Evolutionary conservation across 2,329 filamentous ascomycete genomes (phyloP), one percentile per base, ranked within the genome.

Genomic region (Lasiodiplodia sp.): DNA sequence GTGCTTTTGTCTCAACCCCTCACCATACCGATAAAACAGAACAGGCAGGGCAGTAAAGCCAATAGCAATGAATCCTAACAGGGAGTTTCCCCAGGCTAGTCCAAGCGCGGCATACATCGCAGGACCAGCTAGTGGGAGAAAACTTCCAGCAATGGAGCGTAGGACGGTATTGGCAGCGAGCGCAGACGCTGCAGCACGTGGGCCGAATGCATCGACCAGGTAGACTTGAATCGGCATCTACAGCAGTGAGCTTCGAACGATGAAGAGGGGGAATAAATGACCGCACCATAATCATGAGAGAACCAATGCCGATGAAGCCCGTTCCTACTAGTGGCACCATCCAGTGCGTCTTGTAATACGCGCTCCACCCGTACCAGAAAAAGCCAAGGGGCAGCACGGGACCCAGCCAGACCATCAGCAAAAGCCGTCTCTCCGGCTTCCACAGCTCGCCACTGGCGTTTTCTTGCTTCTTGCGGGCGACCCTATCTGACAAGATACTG

Each of bases 11-110:
- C 68, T 38, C 44, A 93, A 88, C 53, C 68, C 18, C 11, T 77
- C 79, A 34, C 91, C 91, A 75, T 91, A 92, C 71, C 85, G 87
- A 79, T 90, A 91, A 76, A 94, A 91, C 5, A 93, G 75, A 75
- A 90, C 89, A 0, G 91, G 91, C 73, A 91, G 88, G 0, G 91
- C 90, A 31, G 91, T 80, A 77, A 91, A 92, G 5, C 83, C 83
- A 2, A 92, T 76, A 0, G 90, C 86, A 2, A 93, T 80, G 78
- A 93, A 92, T 0, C 88, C 91, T 0, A 90, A 90, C 16, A 93
- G 80, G 2, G 63, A 62, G 25, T 68, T 73, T 47, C 64, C 60
- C 57, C 64, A 71, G 11, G 80, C 73, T 2, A 72, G 68, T 10
- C 68, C 71, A 5, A 72, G 55, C 5, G 52, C 53, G 14, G 52